These are phyloP conservation scores for Leucogyrophana mollusca DNA, from an alignment of 768 basidiomycete genomes.

Conservation along the genomic window DNA sequence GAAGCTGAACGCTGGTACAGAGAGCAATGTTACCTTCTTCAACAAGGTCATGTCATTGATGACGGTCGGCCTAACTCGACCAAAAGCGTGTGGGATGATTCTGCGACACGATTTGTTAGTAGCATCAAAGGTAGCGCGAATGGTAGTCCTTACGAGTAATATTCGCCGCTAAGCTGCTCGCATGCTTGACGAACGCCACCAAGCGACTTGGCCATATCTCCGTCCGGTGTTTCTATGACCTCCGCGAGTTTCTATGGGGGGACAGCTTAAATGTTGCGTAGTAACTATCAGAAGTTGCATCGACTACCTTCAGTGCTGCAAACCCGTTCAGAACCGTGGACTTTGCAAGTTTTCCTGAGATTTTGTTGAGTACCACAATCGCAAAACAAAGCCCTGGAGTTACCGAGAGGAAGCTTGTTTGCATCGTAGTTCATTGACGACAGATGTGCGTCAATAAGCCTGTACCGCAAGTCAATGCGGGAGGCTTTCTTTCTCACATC, in stretches of 20 bases:
- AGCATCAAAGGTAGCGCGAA: background rate
- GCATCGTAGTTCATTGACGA: conserved; percentile 69
- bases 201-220: conserved; percentile 34
- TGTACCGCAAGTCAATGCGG: conserved; percentile 17
- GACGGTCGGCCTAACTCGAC: conserved; percentile 42
- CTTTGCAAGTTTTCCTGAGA: conserved; percentile 58
- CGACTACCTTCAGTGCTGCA: conserved; percentile 52
- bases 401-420: conserved; percentile 60
- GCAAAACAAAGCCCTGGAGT: background rate
- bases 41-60: conserved; percentile 39
- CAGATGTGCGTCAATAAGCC: conserved; percentile 52
- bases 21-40: conserved; percentile 34
- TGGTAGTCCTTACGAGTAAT: conserved; percentile 51
- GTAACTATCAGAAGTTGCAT: background rate
- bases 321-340: conserved; percentile 60
- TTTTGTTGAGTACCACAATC: background rate
- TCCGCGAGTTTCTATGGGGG: conserved; percentile 44
- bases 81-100: conserved; percentile 64
- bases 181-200: conserved; percentile 41
- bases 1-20: background rate
- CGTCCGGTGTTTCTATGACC: conserved; percentile 45
- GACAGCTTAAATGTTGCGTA: background rate
- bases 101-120: conserved; percentile 30
- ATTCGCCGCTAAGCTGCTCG: conserved; percentile 45
- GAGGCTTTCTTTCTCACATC: background rate